Conservation (phyloP, 805 yeast genomes). For the Naumovozyma castellii region DNA sequence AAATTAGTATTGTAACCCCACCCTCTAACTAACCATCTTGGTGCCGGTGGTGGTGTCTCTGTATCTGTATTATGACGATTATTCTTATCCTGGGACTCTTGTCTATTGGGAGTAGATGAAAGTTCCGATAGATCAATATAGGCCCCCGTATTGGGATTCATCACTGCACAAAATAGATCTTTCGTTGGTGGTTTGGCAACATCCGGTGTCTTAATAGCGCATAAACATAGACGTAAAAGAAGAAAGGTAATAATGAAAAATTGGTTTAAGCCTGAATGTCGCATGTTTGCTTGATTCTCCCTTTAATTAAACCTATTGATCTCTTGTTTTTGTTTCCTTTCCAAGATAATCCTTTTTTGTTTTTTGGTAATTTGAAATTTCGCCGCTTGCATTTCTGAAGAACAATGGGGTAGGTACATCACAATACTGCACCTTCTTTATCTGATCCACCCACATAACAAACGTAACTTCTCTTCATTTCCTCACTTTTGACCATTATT, state of each 20-base stretch:
- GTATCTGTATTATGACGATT: constrained; percentile 6
- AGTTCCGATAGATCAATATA: constrained; percentile 28
- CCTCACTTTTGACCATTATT: no score
- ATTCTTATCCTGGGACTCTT: constrained; percentile 1
- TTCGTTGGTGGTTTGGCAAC: neutral
- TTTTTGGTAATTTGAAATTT: no score
- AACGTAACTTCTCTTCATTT: no score
- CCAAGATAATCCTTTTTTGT: no score
- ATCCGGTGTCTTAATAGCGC: neutral
- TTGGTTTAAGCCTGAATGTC: no score
- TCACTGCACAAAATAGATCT: constrained; percentile 25
- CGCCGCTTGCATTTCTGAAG: no score
- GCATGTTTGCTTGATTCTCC: no score
- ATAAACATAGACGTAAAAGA: neutral
- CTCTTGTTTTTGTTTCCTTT: no score
- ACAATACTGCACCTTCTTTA: no score
- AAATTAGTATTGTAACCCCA: constrained; percentile 63
- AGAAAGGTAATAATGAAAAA: neutral
- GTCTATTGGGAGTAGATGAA: constrained; percentile 23
- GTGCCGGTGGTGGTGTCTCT: constrained; percentile 10
- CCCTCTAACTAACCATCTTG: constrained; percentile 57
- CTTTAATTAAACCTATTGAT: no score
- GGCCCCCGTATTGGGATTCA: constrained; percentile 24
- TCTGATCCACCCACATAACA: no score
- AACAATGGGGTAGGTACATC: no score